Base-by-base conservation (phyloP, 768 basidiomycete species). In the Lyophyllum decastes region DNA sequence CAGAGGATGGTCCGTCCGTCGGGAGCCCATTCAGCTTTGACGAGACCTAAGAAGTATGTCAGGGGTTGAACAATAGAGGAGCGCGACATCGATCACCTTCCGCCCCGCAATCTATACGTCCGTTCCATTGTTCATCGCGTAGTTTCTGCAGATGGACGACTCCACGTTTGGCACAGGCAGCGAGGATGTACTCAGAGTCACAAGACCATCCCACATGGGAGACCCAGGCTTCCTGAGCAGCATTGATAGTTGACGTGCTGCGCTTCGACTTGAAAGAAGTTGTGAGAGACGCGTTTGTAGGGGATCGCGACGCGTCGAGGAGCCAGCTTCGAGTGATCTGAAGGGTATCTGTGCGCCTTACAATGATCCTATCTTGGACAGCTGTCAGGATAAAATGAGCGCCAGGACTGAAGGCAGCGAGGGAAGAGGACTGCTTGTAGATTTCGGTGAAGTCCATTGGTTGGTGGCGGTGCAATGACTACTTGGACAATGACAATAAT, bases 1-100 rank as follows among this genome's bases (percentile, higher is more conserved):
- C 92, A 95, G 27, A 97, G 73, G 4, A 97, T 77, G 16, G 84
- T 86, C 35, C 90, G 81, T 16, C 93, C 93, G 67, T 90, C 90
- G 2, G 89, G 91, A 0, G 90, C 90, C 95, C 95, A 98, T 66
- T 95, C 92, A 17, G 89, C 92, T 67, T 85, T 92, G 19, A 87
- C 82, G 49, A 97, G 82, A 11, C 95, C 89, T 78, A 40, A 10
- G 19, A 3, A 49, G 22, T n/a, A 12, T 27, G 45, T 65, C 22
- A 60, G 33, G 49, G 17, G 25, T 14, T 48, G 40, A 30, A 30
- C 21, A 30, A 7, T 19, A 19, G 44, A 55, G 21, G 35, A 33
- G 14, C 21, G 21, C 40, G 51, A 19, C 25, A 24, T 25, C 21
- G 22, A 12, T 62, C 63, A 77, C 82, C 86, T 77, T 96, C 95